Conservation (phyloP, 1,139 yeast genomes). For the Kazachstania sp. region DNA sequence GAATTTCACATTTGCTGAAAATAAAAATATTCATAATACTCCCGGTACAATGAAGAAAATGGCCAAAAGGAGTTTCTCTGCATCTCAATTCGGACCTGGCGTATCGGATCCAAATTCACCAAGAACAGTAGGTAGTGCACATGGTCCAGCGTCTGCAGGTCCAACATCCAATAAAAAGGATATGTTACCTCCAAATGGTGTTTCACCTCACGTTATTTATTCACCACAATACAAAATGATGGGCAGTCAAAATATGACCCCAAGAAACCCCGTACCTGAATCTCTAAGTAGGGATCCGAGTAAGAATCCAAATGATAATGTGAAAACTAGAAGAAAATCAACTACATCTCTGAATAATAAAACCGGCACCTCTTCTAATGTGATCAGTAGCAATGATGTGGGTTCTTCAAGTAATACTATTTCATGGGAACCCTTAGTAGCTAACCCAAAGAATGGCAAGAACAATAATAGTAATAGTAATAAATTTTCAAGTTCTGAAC, state of each 20-base stretch:
- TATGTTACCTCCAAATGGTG: constrained; percentile 7
- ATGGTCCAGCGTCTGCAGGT: neutral
- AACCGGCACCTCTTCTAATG: neutral
- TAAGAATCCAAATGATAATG: neutral
- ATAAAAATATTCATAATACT: constrained; percentile 2
- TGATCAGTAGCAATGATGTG: neutral
- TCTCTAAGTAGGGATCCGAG: neutral
- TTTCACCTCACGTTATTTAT: constrained; percentile 5
- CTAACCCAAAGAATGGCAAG: neutral
- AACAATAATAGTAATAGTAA: neutral
- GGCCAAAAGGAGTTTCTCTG: neutral
- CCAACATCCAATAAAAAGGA: constrained; percentile 1
- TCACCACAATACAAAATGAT: constrained; percentile 5
- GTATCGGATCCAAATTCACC: constrained; percentile 3
- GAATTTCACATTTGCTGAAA: constrained; percentile 4
- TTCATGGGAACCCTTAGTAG: neutral
- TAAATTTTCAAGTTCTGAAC: constrained; percentile 7
- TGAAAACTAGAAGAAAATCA: constrained; percentile 5
- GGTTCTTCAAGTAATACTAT: neutral
- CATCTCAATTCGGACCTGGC: neutral
- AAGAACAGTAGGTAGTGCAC: neutral
- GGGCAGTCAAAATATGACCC: neutral
- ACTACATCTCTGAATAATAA: constrained; percentile 3
- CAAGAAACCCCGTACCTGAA: neutral
- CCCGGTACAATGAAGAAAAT: neutral